Conservation (phyloP, 2,329 filamentous ascomycete genomes). For the Cadophora malorum region DNA sequence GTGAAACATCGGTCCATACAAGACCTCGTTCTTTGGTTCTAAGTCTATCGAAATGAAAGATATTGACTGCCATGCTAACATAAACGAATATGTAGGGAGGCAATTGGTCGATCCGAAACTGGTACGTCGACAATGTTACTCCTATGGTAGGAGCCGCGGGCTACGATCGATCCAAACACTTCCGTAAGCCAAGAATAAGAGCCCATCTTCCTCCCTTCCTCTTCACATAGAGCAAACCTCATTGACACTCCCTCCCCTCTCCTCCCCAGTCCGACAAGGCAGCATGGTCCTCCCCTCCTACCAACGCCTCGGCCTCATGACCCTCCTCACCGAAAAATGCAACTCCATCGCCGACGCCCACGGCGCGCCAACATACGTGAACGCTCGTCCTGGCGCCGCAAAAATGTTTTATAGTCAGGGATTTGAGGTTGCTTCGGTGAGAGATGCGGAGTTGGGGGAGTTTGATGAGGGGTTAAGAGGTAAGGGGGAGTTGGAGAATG, state of each 20-base stretch:
- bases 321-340: not conserved
- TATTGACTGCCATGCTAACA: not conserved
- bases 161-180: not conserved
- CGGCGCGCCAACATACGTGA: not conserved
- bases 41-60: not conserved
- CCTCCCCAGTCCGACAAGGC: not conserved
- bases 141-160: not conserved
- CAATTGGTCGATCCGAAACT: not conserved
- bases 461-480: not conserved
- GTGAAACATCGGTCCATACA: no score
- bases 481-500: not conserved
- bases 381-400: not conserved
- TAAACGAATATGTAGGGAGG: not conserved
- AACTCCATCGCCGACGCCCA: not conserved
- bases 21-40: no score
- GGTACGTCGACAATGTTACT: not conserved
- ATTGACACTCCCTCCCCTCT: no score
- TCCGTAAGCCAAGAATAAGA: not conserved
- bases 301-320: slow-evolving; percentile 1
- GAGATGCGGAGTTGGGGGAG: not conserved
- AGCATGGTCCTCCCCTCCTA: not conserved
- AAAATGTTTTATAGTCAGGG: not conserved
- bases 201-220: no score
- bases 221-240: no score
- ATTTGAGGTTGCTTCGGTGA: not conserved